Percentiles rank a stretch among this genome's conserved stretches.
These are phyloP conservation scores for Mycena metata DNA, from an alignment of 768 basidiomycete species.

Conservation along the genomic window DNA sequence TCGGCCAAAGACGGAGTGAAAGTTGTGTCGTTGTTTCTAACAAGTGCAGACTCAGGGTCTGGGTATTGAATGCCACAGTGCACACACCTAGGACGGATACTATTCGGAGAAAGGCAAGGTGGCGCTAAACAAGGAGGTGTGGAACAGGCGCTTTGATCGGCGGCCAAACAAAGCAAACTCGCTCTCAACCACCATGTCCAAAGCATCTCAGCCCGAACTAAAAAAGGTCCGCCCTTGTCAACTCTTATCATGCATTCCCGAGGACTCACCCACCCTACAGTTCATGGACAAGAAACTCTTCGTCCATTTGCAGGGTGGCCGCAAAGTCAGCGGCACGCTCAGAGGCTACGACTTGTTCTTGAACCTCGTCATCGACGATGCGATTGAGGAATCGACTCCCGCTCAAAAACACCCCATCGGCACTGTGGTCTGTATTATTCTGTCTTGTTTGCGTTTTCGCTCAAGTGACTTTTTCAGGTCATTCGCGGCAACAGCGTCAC, in stretches of 20 bases:
- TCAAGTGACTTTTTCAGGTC: constrained; percentile 28
- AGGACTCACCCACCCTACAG: constrained; percentile 54
- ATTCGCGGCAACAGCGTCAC: constrained; percentile 40
- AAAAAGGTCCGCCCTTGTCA: constrained; percentile 81
- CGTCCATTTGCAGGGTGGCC: constrained; percentile 92
- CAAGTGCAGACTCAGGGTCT: constrained; percentile 17
- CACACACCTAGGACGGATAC: constrained; percentile 15
- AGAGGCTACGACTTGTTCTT: constrained; percentile 99
- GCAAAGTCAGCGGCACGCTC: constrained; percentile 94
- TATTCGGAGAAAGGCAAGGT: neutral
- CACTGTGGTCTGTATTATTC: constrained; percentile 78
- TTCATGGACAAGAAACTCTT: constrained; percentile 99
- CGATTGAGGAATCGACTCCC: constrained; percentile 89
- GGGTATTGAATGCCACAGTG: neutral
- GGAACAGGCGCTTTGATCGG: neutral
- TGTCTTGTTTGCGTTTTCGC: neutral
- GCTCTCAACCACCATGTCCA: constrained; percentile 73
- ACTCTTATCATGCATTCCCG: neutral
- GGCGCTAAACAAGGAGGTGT: neutral
- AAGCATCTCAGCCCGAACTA: constrained; percentile 96
- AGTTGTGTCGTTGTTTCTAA: constrained; percentile 2
- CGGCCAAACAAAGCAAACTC: constrained; percentile 18
- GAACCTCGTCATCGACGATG: constrained; percentile 97
- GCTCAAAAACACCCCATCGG: constrained; percentile 93
- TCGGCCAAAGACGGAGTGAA: constrained; percentile 2